A percentile compares a stretch with the other conserved stretches of the same genome.
These are phyloP conservation scores for Arthrobotrys pseudoclavata DNA, from an alignment of 2,329 filamentous ascomycete species.

Conservation along the genomic window DNA sequence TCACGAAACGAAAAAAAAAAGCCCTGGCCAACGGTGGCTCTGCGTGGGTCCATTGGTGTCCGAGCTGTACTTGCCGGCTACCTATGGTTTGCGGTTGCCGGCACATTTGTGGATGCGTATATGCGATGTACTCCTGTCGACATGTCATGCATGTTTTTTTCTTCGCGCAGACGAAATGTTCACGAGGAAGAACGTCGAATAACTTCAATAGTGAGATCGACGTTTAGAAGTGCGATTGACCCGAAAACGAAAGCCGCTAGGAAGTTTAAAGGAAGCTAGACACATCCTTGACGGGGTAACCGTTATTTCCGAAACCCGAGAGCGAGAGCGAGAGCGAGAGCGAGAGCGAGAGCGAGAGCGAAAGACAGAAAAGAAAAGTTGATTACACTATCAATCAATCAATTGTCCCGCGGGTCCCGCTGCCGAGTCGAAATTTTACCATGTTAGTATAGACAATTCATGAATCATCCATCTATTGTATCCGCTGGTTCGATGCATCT, in stretches of 20 bases:
- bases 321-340: conserved; percentile 6
- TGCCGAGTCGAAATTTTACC: conserved; percentile 21
- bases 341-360: neutral
- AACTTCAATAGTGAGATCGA: conserved; percentile 15
- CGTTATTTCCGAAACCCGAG: conserved; percentile 58
- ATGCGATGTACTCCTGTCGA: conserved; percentile 25
- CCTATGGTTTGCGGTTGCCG: conserved; percentile 7
- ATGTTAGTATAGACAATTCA: conserved; percentile 39
- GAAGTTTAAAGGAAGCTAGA: neutral
- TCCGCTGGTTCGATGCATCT: conserved; percentile 20
- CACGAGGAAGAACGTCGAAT: conserved; percentile 14
- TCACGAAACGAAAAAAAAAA: conserved; percentile 12
- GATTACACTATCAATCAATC: conserved; percentile 50
- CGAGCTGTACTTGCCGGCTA: conserved; percentile 5
- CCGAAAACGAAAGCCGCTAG: conserved; percentile 36
- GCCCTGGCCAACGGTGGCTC: conserved; percentile 11
- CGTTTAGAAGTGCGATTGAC: conserved; percentile 19
- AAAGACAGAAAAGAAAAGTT: neutral
- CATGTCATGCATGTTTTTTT: conserved; percentile 22
- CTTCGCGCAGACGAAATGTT: conserved; percentile 16
- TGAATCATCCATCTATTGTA: conserved; percentile 47
- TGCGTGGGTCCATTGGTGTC: conserved; percentile 9
- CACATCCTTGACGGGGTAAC: conserved; percentile 6
- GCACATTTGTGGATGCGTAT: neutral
- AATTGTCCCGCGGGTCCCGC: conserved; percentile 38